Conservation (phyloP, 2,329 filamentous ascomycete species). For the Ceratocystis harringtonii region DNA sequence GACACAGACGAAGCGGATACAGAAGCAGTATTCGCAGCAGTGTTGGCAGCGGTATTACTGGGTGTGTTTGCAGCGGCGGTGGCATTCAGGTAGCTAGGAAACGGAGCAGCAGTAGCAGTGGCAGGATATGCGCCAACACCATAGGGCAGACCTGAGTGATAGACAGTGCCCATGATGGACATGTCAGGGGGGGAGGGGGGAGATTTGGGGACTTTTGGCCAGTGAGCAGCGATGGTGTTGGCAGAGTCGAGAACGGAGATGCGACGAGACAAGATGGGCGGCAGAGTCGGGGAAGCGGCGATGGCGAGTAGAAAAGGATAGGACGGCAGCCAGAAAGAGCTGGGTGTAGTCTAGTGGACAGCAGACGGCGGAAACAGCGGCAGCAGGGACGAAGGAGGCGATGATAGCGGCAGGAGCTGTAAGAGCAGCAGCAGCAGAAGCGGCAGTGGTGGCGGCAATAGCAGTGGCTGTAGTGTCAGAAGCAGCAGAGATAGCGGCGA, state of each 20-base stretch:
- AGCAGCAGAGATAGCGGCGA: background rate
- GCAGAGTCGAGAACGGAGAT: background rate
- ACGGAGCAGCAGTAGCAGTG: background rate
- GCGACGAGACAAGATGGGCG: background rate
- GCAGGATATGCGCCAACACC: conserved; percentile 4
- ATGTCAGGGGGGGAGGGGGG: background rate
- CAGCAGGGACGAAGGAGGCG: background rate
- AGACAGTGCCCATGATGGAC: conserved; percentile 9
- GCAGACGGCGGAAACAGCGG: background rate
- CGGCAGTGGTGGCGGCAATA: background rate
- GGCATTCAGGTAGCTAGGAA: conserved; percentile 4
- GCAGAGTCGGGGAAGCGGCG: background rate
- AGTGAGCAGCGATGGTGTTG: background rate
- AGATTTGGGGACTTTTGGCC: background rate
- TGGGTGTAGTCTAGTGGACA: background rate
- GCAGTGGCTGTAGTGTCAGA: background rate
- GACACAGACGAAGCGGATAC: background rate
- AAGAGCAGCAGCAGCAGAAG: background rate
- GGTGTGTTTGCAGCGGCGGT: background rate
- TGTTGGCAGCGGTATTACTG: background rate
- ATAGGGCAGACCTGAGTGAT: conserved; percentile 5
- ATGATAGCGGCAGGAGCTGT: background rate
- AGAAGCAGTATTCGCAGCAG: background rate
- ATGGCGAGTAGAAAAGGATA: background rate
- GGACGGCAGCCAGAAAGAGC: no score